Conservation (phyloP, 164 flowering plant species). For the Umbellularia californica region DNA sequence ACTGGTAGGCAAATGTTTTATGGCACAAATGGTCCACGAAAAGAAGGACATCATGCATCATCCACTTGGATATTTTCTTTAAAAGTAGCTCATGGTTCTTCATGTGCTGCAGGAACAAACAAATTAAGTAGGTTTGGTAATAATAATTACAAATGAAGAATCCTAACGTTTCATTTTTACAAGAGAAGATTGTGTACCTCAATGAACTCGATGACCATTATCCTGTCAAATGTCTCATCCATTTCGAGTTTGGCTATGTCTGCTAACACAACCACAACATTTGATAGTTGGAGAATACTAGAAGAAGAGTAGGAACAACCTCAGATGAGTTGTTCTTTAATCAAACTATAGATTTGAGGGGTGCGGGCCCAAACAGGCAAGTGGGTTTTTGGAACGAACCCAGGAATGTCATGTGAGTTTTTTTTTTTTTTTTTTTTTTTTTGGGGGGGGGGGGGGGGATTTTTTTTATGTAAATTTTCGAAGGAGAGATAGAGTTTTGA, state of each 20-base stretch:
- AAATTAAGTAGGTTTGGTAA: background rate
- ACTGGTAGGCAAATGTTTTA: conserved; percentile 16
- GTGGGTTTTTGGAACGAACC: too few relatives aligned
- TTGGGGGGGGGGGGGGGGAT: too few relatives aligned
- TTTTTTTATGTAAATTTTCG: too few relatives aligned
- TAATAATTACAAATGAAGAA: background rate
- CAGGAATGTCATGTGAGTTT: too few relatives aligned
- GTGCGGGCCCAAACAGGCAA: too few relatives aligned
- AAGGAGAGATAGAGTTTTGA: too few relatives aligned
- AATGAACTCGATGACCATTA: conserved; percentile 6
- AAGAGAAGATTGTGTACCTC: conserved; percentile 4
- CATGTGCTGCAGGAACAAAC: conserved; percentile 15
- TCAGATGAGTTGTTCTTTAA: background rate
- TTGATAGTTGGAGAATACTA: conserved; percentile 8
- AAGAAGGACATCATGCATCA: conserved; percentile 22
- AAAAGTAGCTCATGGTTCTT: conserved; percentile 20
- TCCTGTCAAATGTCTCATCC: conserved; percentile 5
- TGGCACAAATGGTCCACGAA: conserved; percentile 20
- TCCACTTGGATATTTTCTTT: conserved; percentile 19
- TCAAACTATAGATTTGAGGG: background rate
- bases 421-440: too few relatives aligned
- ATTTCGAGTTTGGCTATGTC: conserved; percentile 12
- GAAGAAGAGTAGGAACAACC: background rate
- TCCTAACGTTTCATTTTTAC: background rate
- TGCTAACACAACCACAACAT: conserved; percentile 13